Conservation (phyloP, 202 grass and related monocot genomes). For the Schoenoplectus tabernaemontani region DNA sequence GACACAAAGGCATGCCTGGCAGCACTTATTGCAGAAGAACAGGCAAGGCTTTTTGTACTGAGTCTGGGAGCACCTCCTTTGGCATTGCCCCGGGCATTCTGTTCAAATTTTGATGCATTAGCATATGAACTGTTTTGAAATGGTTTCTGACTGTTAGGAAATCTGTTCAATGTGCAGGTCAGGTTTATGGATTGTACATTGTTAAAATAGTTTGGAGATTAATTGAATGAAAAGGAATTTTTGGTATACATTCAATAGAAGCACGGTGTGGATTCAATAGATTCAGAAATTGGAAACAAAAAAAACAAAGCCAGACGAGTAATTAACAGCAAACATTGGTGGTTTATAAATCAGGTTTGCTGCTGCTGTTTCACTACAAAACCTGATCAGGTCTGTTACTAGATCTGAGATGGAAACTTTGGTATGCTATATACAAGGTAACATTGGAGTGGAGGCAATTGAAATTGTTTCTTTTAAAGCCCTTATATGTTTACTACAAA, state of each 20-base stretch:
- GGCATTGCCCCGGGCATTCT: slow-evolving; percentile 66
- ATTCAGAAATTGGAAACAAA: neutral
- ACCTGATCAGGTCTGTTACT: neutral
- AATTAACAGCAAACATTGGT: neutral
- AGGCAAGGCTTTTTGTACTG: slow-evolving; percentile 75
- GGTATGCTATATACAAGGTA: neutral
- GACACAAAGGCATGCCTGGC: slow-evolving; percentile 52
- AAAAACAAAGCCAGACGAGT: neutral
- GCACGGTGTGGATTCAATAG: neutral
- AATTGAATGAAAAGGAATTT: neutral
- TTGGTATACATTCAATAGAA: neutral
- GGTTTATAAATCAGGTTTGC: neutral
- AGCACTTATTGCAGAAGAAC: slow-evolving; percentile 76
- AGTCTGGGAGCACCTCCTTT: slow-evolving; percentile 46
- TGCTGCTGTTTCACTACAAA: neutral
- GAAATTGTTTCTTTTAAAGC: neutral
- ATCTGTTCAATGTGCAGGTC: neutral
- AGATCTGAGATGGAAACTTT: neutral
- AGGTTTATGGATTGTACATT: neutral
- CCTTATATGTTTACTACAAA: neutral
- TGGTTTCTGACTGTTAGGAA: neutral
- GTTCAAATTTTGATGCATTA: slow-evolving; percentile 14
- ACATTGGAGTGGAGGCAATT: neutral
- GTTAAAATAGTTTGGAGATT: neutral
- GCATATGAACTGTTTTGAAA: neutral